Conservation (phyloP, 2,329 filamentous ascomycete genomes). For the Calycina herbarum region DNA sequence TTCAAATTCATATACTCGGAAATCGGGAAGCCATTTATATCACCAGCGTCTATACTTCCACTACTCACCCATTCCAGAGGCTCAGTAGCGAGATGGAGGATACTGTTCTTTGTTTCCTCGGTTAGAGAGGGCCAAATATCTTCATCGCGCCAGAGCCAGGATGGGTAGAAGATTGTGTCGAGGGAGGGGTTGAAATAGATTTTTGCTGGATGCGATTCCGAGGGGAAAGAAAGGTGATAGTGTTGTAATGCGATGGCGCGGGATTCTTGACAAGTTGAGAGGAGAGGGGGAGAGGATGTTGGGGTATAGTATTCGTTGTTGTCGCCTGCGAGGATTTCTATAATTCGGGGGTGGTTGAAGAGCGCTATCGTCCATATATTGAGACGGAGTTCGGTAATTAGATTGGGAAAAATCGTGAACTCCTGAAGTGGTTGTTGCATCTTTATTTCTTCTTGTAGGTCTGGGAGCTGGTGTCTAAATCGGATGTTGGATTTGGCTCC, state of each 20-base stretch:
- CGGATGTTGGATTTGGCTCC: neutral
- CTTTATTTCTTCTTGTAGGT: neutral
- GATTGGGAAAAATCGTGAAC: neutral
- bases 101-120: neutral
- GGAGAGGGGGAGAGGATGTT: neutral
- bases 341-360: neutral
- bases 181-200: neutral
- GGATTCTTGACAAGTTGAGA: slow-evolving; percentile 5
- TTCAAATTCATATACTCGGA: neutral
- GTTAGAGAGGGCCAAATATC: neutral
- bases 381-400: neutral
- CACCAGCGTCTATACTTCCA: neutral
- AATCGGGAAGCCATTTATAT: neutral
- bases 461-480: neutral
- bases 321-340: neutral
- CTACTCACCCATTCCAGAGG: neutral
- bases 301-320: neutral
- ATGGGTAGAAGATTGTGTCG: neutral
- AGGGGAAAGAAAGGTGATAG: neutral
- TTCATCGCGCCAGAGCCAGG: neutral
- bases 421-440: neutral
- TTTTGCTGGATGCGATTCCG: neutral
- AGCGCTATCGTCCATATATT: neutral
- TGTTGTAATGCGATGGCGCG: neutral
- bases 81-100: neutral